phyloP scores from a whole-genome alignment of 2,329 filamentous ascomycete genomes.

The Polychaeton citri region DNA sequence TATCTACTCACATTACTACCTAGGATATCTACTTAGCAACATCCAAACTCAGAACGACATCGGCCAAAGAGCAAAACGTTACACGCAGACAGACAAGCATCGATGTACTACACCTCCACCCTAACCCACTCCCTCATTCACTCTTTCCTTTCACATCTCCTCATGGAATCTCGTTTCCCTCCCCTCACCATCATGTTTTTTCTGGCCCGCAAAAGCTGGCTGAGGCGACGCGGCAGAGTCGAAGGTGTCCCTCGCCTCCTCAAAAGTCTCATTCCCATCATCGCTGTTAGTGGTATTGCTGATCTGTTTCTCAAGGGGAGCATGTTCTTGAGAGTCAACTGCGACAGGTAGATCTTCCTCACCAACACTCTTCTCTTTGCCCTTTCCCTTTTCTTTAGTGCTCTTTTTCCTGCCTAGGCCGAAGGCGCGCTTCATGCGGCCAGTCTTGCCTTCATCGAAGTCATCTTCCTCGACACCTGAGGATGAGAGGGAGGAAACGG shows the following conservation, averaged over 20 bases:
- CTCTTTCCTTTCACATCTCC: slow-evolving; percentile 37
- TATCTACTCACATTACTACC: too few species aligned
- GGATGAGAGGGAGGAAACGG: slow-evolving; percentile 12
- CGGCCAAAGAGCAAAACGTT: too few species aligned
- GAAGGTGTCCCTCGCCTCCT: slow-evolving; percentile 39
- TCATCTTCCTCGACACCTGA: slow-evolving; percentile 19
- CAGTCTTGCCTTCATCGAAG: slow-evolving; percentile 15
- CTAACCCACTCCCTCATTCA: too few species aligned
- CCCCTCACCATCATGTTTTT: slow-evolving; percentile 36
- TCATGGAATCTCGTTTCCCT: slow-evolving; percentile 48
- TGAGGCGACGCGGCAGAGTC: slow-evolving; percentile 33
- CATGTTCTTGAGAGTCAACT: background rate
- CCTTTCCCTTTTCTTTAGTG: slow-evolving; percentile 4
- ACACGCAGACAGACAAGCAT: too few species aligned
- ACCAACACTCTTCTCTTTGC: slow-evolving; percentile 5
- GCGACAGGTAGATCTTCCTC: background rate
- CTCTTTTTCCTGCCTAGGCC: slow-evolving; percentile 8
- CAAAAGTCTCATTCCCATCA: slow-evolving; percentile 19
- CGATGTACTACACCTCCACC: too few species aligned
- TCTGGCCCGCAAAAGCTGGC: slow-evolving; percentile 23
- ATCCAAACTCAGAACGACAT: too few species aligned
- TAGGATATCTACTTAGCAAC: too few species aligned
- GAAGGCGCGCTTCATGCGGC: slow-evolving; percentile 19
- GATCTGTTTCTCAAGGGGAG: background rate
- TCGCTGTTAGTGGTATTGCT: background rate